A percentile compares a stretch with the other conserved stretches of the same genome.
These are phyloP conservation scores for Nakazawaea holstii DNA, from an alignment of 805 yeast species.

Conservation along the genomic window DNA sequence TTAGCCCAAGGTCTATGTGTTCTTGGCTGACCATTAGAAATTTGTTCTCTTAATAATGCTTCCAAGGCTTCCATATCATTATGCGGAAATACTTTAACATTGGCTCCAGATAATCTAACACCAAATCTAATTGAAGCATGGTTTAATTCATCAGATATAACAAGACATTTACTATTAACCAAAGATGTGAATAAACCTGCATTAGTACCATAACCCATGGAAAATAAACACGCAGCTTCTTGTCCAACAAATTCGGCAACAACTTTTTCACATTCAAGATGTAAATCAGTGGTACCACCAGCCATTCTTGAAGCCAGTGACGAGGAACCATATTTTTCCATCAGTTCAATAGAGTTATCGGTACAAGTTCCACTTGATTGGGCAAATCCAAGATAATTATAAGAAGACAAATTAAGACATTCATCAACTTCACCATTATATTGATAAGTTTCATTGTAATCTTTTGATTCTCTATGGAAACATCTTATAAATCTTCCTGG, in stretches of 20 bases:
- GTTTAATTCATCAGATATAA: slow-evolving; percentile 89
- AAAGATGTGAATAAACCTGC: slow-evolving; percentile 80
- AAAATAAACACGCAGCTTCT: slow-evolving; percentile 78
- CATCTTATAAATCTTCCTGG: slow-evolving; percentile 90
- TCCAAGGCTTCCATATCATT: slow-evolving; percentile 84
- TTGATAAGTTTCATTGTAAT: slow-evolving; percentile 57
- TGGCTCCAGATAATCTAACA: slow-evolving; percentile 86
- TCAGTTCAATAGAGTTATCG: slow-evolving; percentile 58
- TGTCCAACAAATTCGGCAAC: slow-evolving; percentile 87
- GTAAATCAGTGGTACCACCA: slow-evolving; percentile 75
- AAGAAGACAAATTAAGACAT: slow-evolving; percentile 82
- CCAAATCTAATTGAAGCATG: slow-evolving; percentile 97
- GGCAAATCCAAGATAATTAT: slow-evolving; percentile 95
- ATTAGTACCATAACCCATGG: slow-evolving; percentile 96
- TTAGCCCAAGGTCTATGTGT: slow-evolving; percentile 96
- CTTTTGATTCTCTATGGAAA: slow-evolving; percentile 69
- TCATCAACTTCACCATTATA: slow-evolving; percentile 73
- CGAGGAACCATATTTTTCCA: slow-evolving; percentile 70
- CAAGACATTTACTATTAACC: slow-evolving; percentile 82
- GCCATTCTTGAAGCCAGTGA: slow-evolving; percentile 72
- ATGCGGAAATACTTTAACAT: slow-evolving; percentile 87
- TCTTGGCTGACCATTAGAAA: slow-evolving; percentile 91
- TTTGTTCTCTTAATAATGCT: slow-evolving; percentile 70
- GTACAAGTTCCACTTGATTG: slow-evolving; percentile 93
- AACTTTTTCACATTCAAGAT: slow-evolving; percentile 63